phyloP scores from a whole-genome alignment of 2,329 filamentous ascomycete species.

The Fusarium ramigenum region DNA sequence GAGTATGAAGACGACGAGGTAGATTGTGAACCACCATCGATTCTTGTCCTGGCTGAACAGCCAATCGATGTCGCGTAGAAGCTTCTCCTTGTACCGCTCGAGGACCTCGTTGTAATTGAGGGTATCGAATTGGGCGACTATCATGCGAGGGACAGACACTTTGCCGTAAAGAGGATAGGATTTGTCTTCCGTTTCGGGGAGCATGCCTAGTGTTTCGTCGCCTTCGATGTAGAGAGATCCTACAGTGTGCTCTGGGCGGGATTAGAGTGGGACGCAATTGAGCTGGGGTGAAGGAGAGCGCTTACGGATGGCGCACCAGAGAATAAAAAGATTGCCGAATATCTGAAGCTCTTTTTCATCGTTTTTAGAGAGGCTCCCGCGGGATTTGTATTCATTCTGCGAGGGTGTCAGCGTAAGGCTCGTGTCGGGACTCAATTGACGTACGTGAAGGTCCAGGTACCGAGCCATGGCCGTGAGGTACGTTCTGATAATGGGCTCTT shows the following conservation, averaged over 20 bases:
- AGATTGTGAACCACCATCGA: constrained; percentile 48
- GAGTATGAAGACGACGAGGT: constrained; percentile 54
- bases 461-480: constrained; percentile 34
- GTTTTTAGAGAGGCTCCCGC: not conserved
- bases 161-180: constrained; percentile 51
- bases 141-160: constrained; percentile 55
- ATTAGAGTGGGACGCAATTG: not conserved
- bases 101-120: constrained; percentile 52
- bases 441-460: constrained; percentile 39
- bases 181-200: constrained; percentile 45
- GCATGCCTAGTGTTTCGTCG: constrained; percentile 53
- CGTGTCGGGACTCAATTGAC: not conserved
- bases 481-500: constrained; percentile 33
- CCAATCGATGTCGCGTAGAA: constrained; percentile 50
- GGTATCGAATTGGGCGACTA: constrained; percentile 57
- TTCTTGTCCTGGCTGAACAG: constrained; percentile 49
- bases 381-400: not conserved
- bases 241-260: constrained; percentile 53
- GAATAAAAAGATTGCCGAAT: constrained; percentile 52
- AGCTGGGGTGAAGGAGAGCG: not conserved
- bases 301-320: constrained; percentile 61
- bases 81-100: constrained; percentile 44
- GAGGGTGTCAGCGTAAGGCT: not conserved
- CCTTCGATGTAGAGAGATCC: constrained; percentile 56
- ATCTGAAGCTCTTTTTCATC: constrained; percentile 47